Percentiles rank a stretch among this genome's conserved stretches.
Evolutionary conservation across 2,329 filamentous ascomycete genomes (phyloP).

Genomic region (Cordyceps pruinosa): DNA sequence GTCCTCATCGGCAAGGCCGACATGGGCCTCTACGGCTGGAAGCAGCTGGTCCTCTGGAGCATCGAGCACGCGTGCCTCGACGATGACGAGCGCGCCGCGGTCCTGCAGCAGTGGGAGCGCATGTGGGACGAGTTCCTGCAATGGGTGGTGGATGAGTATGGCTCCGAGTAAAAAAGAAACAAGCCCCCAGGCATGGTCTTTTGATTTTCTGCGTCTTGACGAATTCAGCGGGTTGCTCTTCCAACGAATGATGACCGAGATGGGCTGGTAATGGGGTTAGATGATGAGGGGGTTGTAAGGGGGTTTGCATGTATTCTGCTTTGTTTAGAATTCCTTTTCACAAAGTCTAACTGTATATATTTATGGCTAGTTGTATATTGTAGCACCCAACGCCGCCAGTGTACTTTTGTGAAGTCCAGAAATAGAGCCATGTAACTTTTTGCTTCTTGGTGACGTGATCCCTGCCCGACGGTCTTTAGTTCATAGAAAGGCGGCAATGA

Average conservation of each 20-base stretch:
- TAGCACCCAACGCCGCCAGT: not conserved
- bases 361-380: not conserved
- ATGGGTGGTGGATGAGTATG: slow-evolving; percentile 41
- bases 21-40: slow-evolving; percentile 65
- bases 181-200: not conserved
- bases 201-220: not conserved
- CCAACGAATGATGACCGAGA: not conserved
- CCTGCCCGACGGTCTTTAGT: too few relatives aligned
- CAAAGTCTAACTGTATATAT: not conserved
- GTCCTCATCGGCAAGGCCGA: slow-evolving; percentile 60
- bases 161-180: slow-evolving; percentile 8
- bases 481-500: too few relatives aligned
- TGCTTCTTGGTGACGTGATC: too few relatives aligned
- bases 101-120: slow-evolving; percentile 40
- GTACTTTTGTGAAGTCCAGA: too few relatives aligned
- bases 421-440: not conserved
- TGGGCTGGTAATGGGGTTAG: not conserved
- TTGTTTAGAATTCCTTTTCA: not conserved
- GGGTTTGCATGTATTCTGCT: not conserved
- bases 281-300: not conserved
- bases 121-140: slow-evolving; percentile 54
- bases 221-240: not conserved
- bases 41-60: slow-evolving; percentile 59
- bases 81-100: slow-evolving; percentile 30
- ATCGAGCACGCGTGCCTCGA: slow-evolving; percentile 52